These are phyloP conservation scores for Cnidoscolus chayamansa DNA, from an alignment of 441 rosid genomes.

Conservation along the genomic window DNA sequence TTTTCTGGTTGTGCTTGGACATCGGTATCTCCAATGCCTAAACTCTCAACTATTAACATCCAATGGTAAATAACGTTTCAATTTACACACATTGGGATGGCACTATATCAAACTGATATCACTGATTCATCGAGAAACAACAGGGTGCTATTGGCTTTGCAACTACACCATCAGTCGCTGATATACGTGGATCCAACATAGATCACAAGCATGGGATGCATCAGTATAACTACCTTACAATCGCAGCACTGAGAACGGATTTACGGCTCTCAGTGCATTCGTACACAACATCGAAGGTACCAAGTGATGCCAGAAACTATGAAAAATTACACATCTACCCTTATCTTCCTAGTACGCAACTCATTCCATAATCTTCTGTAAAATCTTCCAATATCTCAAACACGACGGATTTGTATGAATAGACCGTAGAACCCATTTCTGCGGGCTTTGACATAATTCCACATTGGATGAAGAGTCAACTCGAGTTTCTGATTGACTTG, in stretches of 20 bases:
- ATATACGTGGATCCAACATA: neutral
- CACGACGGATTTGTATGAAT: slow-evolving; percentile 84
- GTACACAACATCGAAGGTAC: neutral
- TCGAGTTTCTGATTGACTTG: slow-evolving; percentile 41
- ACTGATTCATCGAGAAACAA: neutral
- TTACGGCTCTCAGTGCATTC: no score
- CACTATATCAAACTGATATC: neutral
- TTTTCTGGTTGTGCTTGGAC: neutral
- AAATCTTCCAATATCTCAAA: slow-evolving; percentile 72
- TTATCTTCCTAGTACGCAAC: neutral
- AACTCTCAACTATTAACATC: neutral
- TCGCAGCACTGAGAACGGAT: neutral
- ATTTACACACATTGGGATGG: neutral
- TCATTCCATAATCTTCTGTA: slow-evolving; percentile 43
- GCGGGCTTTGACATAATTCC: slow-evolving; percentile 63
- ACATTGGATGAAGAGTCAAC: slow-evolving; percentile 38
- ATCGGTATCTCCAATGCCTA: neutral
- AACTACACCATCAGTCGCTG: neutral
- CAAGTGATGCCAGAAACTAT: neutral
- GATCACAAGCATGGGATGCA: neutral
- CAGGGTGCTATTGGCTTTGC: neutral
- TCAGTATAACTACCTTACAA: neutral
- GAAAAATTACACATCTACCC: neutral
- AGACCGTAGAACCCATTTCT: slow-evolving; percentile 84
- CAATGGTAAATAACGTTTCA: neutral